Evolutionary conservation across 495 filamentous ascomycete genomes (phyloP).

Genomic region (Stereocaulon alpinum): DNA sequence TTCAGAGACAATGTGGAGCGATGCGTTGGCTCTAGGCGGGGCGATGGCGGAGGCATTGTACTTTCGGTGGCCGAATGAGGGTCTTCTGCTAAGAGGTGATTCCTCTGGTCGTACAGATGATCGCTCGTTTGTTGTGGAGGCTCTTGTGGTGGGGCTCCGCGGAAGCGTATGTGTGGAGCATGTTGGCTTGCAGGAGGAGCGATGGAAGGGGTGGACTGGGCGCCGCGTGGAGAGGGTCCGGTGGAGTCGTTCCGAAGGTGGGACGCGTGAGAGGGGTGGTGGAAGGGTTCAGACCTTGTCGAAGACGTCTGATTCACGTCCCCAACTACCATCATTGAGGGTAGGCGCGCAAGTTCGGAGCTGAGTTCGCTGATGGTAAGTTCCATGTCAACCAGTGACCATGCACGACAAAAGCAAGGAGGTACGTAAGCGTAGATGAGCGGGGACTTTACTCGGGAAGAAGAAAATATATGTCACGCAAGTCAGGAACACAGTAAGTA

Average conservation of each 20-base stretch:
- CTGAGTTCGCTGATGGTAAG: conserved; percentile 39
- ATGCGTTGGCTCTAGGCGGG: conserved; percentile 42
- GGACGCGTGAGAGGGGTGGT: conserved; percentile 21
- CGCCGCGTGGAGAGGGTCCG: neutral
- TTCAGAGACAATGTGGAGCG: conserved; percentile 40
- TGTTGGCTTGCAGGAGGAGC: conserved; percentile 2
- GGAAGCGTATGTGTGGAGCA: conserved; percentile 19
- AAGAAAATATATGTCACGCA: neutral
- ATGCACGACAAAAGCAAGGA: neutral
- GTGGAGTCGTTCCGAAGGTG: conserved; percentile 12
- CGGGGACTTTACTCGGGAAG: neutral
- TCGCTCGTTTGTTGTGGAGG: neutral
- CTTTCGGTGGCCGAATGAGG: conserved; percentile 2
- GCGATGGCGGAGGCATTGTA: conserved; percentile 40
- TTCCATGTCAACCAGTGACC: conserved; percentile 33
- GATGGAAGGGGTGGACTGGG: conserved; percentile 34
- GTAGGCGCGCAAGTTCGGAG: conserved; percentile 33
- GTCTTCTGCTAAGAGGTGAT: conserved; percentile 8
- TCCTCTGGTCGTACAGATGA: conserved; percentile 9
- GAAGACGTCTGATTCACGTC: conserved; percentile 30
- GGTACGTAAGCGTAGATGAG: neutral
- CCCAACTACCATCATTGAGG: conserved; percentile 43
- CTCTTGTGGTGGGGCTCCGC: conserved; percentile 3
- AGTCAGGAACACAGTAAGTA: neutral
- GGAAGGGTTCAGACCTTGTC: conserved; percentile 23